phyloP scores from a whole-genome alignment of 352 stramenopile species.

The Globisporangium alternatum region DNA sequence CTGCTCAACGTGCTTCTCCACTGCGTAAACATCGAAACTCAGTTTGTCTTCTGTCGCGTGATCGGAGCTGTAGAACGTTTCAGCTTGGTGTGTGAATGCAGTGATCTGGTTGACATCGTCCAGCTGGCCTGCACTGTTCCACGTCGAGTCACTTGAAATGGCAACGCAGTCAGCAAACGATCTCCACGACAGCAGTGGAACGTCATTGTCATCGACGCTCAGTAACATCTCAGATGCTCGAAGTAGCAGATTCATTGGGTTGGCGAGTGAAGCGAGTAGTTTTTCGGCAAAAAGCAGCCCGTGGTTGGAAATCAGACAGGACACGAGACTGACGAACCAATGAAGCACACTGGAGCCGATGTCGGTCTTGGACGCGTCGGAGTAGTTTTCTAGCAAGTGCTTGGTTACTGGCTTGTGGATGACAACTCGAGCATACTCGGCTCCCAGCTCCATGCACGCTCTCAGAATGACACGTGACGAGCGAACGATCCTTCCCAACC shows the following conservation, averaged over 20 bases:
- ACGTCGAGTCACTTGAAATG: slow-evolving; percentile 5
- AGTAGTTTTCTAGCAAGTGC: slow-evolving; percentile 8
- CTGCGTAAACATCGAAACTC: not conserved
- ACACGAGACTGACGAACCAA: slow-evolving; percentile 25
- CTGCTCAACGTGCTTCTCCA: not conserved
- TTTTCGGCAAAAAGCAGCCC: slow-evolving; percentile 24
- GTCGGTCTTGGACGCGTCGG: not conserved
- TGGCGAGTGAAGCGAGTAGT: slow-evolving; percentile 12
- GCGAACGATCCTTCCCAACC: slow-evolving; percentile 16
- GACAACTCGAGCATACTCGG: slow-evolving; percentile 21
- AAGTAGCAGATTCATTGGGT: slow-evolving; percentile 13
- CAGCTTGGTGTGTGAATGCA: not conserved
- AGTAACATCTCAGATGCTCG: not conserved
- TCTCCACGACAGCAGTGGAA: not conserved
- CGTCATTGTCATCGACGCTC: not conserved
- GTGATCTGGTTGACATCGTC: slow-evolving; percentile 9
- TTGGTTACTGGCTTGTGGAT: slow-evolving; percentile 21
- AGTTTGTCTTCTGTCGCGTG: not conserved
- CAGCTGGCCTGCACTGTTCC: not conserved
- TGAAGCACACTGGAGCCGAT: not conserved
- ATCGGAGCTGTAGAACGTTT: not conserved
- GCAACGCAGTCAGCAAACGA: slow-evolving; percentile 9
- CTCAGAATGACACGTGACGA: slow-evolving; percentile 23
- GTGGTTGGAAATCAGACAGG: slow-evolving; percentile 15
- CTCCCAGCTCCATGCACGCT: slow-evolving; percentile 19